phyloP scores from a whole-genome alignment of 305 asterid species.

The Solanum hybrid region DNA sequence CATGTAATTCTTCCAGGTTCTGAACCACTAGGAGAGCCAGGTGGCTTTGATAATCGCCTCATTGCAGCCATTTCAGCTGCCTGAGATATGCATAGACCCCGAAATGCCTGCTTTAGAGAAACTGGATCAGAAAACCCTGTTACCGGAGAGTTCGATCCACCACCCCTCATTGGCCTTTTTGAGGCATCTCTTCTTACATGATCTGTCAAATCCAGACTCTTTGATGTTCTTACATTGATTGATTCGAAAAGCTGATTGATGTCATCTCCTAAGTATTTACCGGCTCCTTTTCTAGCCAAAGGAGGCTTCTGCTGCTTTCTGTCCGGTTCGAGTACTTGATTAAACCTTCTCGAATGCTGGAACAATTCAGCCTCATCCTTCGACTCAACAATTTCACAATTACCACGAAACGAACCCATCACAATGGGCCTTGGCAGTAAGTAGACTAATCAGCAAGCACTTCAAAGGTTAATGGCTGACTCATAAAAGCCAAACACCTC shows the following conservation, averaged over 20 bases:
- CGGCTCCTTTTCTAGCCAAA: constrained; percentile 28
- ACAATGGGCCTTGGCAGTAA: neutral
- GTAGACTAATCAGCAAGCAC: constrained; percentile 2
- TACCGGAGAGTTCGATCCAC: constrained; percentile 57
- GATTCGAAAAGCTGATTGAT: constrained; percentile 82
- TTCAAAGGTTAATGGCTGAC: neutral
- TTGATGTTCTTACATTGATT: constrained; percentile 49
- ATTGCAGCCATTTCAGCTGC: constrained; percentile 88
- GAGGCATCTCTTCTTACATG: constrained; percentile 49
- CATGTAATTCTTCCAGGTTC: constrained; percentile 41
- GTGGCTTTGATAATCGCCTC: constrained; percentile 51
- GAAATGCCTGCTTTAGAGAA: constrained; percentile 82
- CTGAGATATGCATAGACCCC: constrained; percentile 92
- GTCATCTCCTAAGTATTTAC: constrained; percentile 50
- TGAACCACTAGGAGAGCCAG: constrained; percentile 67
- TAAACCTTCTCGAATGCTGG: constrained; percentile 17
- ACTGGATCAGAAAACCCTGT: constrained; percentile 80
- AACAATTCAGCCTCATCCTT: constrained; percentile 30
- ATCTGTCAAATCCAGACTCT: constrained; percentile 67
- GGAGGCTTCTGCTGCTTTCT: constrained; percentile 52
- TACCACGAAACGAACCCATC: constrained; percentile 51
- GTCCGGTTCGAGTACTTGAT: constrained; percentile 21
- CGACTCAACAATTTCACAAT: constrained; percentile 57
- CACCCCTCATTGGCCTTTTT: constrained; percentile 71
- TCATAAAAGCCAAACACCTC: neutral